A percentile compares a stretch with the other conserved stretches of the same genome.
phyloP scores from a whole-genome alignment of 208 protist genomes.

The Acanthamoeba lenticulata region DNA sequence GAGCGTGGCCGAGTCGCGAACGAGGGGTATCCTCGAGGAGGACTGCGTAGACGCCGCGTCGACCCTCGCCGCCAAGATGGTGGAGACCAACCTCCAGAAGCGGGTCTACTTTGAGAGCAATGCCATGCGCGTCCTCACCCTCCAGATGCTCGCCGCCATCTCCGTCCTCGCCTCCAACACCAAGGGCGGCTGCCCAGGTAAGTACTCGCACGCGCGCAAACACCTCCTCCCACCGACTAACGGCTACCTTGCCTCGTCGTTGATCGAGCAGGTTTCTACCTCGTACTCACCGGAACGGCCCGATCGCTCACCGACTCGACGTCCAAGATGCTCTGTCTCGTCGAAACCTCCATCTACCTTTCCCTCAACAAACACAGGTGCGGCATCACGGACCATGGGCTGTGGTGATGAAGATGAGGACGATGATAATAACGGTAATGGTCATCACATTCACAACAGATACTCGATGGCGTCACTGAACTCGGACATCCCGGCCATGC shows the following conservation, averaged over 20 bases:
- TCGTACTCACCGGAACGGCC: constrained; percentile 15
- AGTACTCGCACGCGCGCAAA: too few species aligned
- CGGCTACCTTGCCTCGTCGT: background rate
- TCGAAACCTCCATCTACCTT: constrained; percentile 55
- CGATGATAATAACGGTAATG: background rate
- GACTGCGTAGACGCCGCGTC: constrained; percentile 36
- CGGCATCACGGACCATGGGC: background rate
- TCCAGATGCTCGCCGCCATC: constrained; percentile 50
- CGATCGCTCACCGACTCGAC: background rate
- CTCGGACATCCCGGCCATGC: constrained; percentile 26
- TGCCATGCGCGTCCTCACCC: constrained; percentile 28
- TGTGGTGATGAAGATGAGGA: background rate
- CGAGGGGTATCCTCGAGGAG: constrained; percentile 38
- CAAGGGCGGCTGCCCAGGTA: too few species aligned
- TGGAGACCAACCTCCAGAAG: constrained; percentile 64
- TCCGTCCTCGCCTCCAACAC: background rate
- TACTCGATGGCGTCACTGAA: constrained; percentile 6
- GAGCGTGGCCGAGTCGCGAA: constrained; percentile 14
- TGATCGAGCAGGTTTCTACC: background rate
- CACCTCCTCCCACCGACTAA: too few species aligned
- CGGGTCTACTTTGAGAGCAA: constrained; percentile 67
- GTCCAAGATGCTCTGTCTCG: constrained; percentile 5
- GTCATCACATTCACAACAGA: background rate
- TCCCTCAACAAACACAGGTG: constrained; percentile 65
- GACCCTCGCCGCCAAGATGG: constrained; percentile 59